phyloP scores from a whole-genome alignment of 169 alveolate species.

The Plasmodium malariae region DNA sequence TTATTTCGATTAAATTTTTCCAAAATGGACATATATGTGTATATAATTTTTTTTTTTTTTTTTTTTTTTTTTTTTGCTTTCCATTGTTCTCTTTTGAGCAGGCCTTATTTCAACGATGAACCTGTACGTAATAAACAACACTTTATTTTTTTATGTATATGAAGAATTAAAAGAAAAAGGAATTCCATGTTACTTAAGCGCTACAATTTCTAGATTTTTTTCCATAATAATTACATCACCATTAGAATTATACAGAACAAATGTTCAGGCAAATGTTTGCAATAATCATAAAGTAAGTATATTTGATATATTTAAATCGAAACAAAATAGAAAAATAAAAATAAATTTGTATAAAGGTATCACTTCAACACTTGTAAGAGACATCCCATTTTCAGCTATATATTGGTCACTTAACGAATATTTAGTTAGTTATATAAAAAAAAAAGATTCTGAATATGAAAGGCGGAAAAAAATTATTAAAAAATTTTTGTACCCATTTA shows the following conservation, averaged over 20 bases:
- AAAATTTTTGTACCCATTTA: slow-evolving; percentile 73
- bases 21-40: background rate
- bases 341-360: slow-evolving; percentile 73
- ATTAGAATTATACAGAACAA: slow-evolving; percentile 67
- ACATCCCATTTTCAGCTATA: slow-evolving; percentile 78
- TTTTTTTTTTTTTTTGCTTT: background rate
- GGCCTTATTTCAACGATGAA: slow-evolving; percentile 63
- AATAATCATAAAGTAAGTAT: slow-evolving; percentile 53
- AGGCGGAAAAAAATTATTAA: slow-evolving; percentile 26
- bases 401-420: slow-evolving; percentile 79
- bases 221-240: slow-evolving; percentile 73
- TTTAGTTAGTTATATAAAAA: slow-evolving; percentile 64
- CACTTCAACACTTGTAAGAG: slow-evolving; percentile 79
- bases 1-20: background rate
- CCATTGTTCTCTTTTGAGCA: background rate
- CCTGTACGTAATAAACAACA: slow-evolving; percentile 65
- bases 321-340: slow-evolving; percentile 66
- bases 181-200: slow-evolving; percentile 62
- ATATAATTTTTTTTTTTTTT: background rate
- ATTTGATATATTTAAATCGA: slow-evolving; percentile 49
- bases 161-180: slow-evolving; percentile 73
- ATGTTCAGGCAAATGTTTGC: slow-evolving; percentile 75
- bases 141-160: slow-evolving; percentile 65
- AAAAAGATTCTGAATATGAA: slow-evolving; percentile 49
- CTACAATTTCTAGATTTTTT: slow-evolving; percentile 61